phyloP scores from a whole-genome alignment of 1,284 basidiomycete genomes.

The Sporisorium sorghi region DNA sequence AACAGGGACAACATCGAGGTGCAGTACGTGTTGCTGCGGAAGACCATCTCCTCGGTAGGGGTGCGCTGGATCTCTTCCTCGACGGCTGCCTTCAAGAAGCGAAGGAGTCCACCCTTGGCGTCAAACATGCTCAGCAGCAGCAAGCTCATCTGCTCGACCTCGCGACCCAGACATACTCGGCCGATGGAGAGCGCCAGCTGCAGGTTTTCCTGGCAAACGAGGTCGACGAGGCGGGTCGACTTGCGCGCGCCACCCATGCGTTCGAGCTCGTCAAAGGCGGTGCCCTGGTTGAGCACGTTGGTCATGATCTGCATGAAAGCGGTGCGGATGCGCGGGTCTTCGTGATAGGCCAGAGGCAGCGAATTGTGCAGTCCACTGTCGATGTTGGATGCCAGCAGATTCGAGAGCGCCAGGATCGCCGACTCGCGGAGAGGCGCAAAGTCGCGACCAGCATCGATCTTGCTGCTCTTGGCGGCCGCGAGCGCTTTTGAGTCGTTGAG shows the following conservation, averaged over 20 bases:
- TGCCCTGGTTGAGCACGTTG: constrained; percentile 80
- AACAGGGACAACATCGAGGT: constrained; percentile 62
- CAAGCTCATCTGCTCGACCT: constrained; percentile 56
- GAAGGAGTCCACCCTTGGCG: constrained; percentile 59
- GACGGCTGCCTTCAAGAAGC: constrained; percentile 59
- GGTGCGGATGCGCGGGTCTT: constrained; percentile 78
- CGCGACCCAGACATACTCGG: constrained; percentile 55
- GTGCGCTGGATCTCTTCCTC: constrained; percentile 63
- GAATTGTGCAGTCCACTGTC: constrained; percentile 91
- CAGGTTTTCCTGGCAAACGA: constrained; percentile 56
- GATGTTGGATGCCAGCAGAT: constrained; percentile 85
- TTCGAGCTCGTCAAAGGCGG: constrained; percentile 69
- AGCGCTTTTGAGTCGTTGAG: constrained; percentile 19
- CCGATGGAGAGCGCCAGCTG: constrained; percentile 63
- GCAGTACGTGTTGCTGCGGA: constrained; percentile 65
- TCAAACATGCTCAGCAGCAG: constrained; percentile 64
- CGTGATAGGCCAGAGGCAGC: constrained; percentile 81
- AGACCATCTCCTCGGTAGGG: constrained; percentile 63
- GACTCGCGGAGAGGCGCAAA: constrained; percentile 54
- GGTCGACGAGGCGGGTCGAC: constrained; percentile 56
- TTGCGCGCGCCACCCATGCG: constrained; percentile 51
- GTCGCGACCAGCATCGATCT: constrained; percentile 25
- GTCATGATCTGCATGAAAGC: constrained; percentile 91
- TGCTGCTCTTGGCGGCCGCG: constrained; percentile 20
- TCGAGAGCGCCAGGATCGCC: constrained; percentile 75